Base-by-base conservation (phyloP, 768 basidiomycete species). In the Gymnopilus dilepis region DNA sequence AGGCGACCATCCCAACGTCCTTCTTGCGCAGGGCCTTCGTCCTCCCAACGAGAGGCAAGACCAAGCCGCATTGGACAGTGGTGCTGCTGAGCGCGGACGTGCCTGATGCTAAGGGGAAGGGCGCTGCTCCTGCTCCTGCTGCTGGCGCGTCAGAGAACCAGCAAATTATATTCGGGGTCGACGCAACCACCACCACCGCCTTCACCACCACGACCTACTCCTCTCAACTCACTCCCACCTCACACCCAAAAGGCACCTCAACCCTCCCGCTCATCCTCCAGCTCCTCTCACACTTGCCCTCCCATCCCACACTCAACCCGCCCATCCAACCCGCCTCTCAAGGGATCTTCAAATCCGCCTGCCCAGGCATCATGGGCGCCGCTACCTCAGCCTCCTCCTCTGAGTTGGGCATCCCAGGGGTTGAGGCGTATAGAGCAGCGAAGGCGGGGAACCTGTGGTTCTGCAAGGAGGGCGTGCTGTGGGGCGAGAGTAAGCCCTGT, bases 381-480 rank as follows among this genome's bases (percentile, higher is more conserved):
- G 79, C 78, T 1, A 72, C 70, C 45, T 70, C 75, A 8, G 76
- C 76, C 1, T 72, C 70, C 47, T 70, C 75, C n/a, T n/a, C n/a
- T n/a, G n/a, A n/a, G 7, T 76, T 76, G 2, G 80, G 84, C 6
- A 80, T 86, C 3, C 85, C 89, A 1, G 89, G 89, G 0, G 74
- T 90, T 24, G 85, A 89, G 58, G 89, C 89, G 5, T 87, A 89
- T 71, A 83, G 87, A 30, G 83, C 83, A n/a, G 90, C 90, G 1
- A 92, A 91, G 69, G 71, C 80, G 1, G 90, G 90, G 1, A 87
- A 80, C 47, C 75, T 93, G 40, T 90, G 90, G 87, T 93, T 92
- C 78, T 77, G 88, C 47, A 74, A 80, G 40, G 76, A 78, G 22
- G 91, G 90, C 6, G 80, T 93, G 15, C 79, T 93, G 7, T 89